A percentile compares a stretch with the other conserved stretches of the same genome.
Evolutionary conservation across 2,329 filamentous ascomycete genomes (phyloP).

Genomic region (Tolypocladium ophioglossoides): DNA sequence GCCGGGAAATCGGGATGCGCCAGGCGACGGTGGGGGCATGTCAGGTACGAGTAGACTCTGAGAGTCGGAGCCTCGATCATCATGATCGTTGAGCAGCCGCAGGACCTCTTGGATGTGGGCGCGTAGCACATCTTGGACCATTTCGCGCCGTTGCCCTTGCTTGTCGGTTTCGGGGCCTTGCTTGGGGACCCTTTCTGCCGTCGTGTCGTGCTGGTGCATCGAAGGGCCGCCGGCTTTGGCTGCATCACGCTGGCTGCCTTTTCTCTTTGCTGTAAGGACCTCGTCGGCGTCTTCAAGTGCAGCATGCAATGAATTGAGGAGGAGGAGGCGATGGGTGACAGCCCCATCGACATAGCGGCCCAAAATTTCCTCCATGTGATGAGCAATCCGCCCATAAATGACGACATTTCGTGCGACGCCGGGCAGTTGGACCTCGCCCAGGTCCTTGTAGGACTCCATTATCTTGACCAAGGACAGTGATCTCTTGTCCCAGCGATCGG

Average conservation of each 20-base stretch:
- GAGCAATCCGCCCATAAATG: slow-evolving; percentile 14
- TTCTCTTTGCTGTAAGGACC: slow-evolving; percentile 26
- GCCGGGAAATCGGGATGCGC: background rate
- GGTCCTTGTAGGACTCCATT: slow-evolving; percentile 25
- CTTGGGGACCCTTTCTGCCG: background rate
- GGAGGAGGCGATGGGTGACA: slow-evolving; percentile 16
- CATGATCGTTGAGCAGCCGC: slow-evolving; percentile 30
- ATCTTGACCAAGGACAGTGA: slow-evolving; percentile 33
- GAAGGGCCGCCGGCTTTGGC: background rate
- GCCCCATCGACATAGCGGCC: slow-evolving; percentile 11
- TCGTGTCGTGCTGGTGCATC: background rate
- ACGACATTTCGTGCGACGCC: slow-evolving; percentile 8
- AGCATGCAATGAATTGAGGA: slow-evolving; percentile 27
- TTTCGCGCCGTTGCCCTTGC: slow-evolving; percentile 17
- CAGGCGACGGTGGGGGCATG: slow-evolving; percentile 6
- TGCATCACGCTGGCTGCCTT: background rate
- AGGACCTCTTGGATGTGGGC: slow-evolving; percentile 39
- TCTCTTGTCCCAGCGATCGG: slow-evolving; percentile 41
- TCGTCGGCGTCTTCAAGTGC: slow-evolving; percentile 31
- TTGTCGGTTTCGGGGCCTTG: background rate
- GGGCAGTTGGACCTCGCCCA: slow-evolving; percentile 14
- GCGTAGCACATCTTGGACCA: slow-evolving; percentile 35
- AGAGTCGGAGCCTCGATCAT: slow-evolving; percentile 16
- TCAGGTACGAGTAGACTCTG: slow-evolving; percentile 11
- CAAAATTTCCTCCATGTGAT: slow-evolving; percentile 15